Evolutionary conservation across 441 rosid species (phyloP).

Genomic region (Omphalea diandra): DNA sequence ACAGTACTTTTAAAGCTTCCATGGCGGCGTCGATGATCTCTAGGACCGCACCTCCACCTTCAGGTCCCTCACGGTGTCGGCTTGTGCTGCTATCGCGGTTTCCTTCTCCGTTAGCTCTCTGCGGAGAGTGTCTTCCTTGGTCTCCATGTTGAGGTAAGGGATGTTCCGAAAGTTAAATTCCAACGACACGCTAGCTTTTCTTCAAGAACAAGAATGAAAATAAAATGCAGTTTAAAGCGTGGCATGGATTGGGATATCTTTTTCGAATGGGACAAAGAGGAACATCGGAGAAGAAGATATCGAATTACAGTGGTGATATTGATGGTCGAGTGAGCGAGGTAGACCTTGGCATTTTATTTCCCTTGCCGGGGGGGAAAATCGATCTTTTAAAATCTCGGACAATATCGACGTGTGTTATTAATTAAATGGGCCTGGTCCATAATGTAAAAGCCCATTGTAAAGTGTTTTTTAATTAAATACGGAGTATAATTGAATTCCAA

Average conservation of each 20-base stretch:
- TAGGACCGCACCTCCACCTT: slow-evolving; percentile 45
- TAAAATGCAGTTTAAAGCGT: too few species aligned
- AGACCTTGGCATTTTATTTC: slow-evolving; percentile 6
- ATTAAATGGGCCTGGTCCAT: too few species aligned
- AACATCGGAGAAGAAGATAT: not conserved
- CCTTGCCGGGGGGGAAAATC: not conserved
- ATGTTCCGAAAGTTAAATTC: too few species aligned
- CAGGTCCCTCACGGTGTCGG: slow-evolving; percentile 22
- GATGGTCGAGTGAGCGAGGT: too few species aligned
- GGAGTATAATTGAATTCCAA: too few species aligned
- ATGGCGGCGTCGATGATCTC: slow-evolving; percentile 59
- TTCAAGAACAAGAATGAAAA: too few species aligned
- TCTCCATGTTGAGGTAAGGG: not conserved
- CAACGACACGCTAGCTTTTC: too few species aligned
- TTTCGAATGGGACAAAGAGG: not conserved
- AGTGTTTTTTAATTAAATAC: too few species aligned
- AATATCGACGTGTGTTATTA: too few species aligned
- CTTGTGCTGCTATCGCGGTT: not conserved
- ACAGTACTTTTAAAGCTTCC: slow-evolving; percentile 47
- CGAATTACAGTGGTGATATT: not conserved
- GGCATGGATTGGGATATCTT: not conserved
- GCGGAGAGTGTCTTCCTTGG: not conserved
- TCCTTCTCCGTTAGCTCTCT: slow-evolving; percentile 11
- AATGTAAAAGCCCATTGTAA: too few species aligned
- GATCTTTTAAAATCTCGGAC: too few species aligned